Evolutionary conservation across 441 rosid genomes (phyloP).

Genomic region (Populus trichocarpa): DNA sequence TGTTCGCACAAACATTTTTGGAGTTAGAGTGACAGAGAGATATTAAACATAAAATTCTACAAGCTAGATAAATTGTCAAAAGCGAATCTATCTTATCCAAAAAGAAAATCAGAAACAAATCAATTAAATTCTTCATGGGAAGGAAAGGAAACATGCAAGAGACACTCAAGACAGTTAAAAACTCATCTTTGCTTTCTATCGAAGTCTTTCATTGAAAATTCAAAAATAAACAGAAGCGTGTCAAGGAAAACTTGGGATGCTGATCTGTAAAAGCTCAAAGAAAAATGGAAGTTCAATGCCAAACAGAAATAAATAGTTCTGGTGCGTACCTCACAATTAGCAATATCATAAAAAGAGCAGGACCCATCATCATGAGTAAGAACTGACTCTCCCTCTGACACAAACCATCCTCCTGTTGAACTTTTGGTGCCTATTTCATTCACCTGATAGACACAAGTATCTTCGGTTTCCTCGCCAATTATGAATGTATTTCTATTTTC

Average conservation of each 20-base stretch:
- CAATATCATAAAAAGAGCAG: conserved; percentile 82
- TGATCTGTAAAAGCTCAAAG: neutral
- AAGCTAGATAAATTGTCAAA: conserved; percentile 6
- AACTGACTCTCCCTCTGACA: conserved; percentile 94
- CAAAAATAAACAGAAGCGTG: neutral
- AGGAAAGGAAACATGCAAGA: neutral
- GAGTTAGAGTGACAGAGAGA: neutral
- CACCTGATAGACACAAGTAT: conserved; percentile 42
- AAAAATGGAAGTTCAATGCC: neutral
- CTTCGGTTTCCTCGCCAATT: conserved; percentile 56
- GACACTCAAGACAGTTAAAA: neutral
- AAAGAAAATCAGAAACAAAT: conserved; percentile 1
- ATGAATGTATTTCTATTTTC: conserved; percentile 47
- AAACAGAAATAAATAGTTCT: neutral
- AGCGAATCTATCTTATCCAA: neutral
- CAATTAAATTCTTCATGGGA: neutral
- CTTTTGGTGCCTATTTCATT: conserved; percentile 64
- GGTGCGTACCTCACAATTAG: conserved; percentile 72
- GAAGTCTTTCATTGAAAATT: neutral
- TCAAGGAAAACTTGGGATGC: neutral
- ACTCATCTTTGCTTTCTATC: neutral
- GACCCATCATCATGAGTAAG: conserved; percentile 93
- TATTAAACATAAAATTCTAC: neutral
- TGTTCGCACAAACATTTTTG: neutral
- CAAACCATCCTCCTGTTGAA: conserved; percentile 95